These are phyloP conservation scores for Helotiales sp. DNA, from an alignment of 2,329 filamentous ascomycete species.

Conservation along the genomic window DNA sequence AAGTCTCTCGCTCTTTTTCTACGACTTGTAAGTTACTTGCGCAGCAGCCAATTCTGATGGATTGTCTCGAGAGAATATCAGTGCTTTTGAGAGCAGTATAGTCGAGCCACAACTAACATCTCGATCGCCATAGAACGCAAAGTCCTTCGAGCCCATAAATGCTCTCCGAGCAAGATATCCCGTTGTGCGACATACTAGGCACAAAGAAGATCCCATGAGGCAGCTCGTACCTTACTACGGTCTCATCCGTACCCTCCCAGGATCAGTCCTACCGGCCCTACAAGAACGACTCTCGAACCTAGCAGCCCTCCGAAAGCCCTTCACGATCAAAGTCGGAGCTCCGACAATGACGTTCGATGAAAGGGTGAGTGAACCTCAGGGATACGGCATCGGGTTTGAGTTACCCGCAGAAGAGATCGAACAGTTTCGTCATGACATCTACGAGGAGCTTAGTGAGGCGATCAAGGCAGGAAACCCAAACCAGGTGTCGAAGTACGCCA, in stretches of 20 bases:
- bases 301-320: background rate
- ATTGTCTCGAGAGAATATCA: too few species aligned
- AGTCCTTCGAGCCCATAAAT: conserved; percentile 1
- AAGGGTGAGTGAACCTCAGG: too few species aligned
- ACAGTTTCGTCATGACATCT: background rate
- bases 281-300: background rate
- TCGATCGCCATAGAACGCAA: background rate
- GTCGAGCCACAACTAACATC: too few species aligned
- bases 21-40: background rate
- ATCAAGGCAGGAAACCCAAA: background rate
- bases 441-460: background rate
- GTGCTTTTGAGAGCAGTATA: too few species aligned
- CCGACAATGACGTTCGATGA: background rate
- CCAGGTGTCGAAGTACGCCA: background rate
- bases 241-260: background rate
- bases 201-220: background rate
- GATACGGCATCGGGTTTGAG: background rate
- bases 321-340: background rate
- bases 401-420: background rate
- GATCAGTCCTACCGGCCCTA: background rate
- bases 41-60: too few species aligned
- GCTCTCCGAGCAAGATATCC: conserved; percentile 3
- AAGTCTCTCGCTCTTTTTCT: background rate
- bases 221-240: background rate
- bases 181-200: too few species aligned